Evolutionary conservation across 371 early-diverging fungal species (phyloP), one percentile per base, ranked within the genome.

Genomic region (Mortierella sp.): DNA sequence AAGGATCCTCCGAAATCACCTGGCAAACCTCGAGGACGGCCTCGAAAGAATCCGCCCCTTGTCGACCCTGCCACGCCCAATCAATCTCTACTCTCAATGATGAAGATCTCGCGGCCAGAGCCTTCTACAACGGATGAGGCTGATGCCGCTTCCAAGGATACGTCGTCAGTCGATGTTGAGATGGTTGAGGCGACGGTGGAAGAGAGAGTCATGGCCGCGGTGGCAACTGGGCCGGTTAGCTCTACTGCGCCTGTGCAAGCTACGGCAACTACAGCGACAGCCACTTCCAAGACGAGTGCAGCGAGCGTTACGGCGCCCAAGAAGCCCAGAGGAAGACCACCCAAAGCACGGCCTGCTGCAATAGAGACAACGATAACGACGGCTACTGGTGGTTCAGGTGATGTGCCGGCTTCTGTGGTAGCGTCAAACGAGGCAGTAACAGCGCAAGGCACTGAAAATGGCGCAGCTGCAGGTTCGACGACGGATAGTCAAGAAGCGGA

Each of bases 21-120:
- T 4, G 2, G 18, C 32, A 76, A 71, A 35, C 72, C 75, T 18
- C 75, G 56, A 48, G 75, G 82, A 8, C 38, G 78, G 7, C 63
- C 71, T 49, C 27, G 63, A 44, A 74, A 58, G 44, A 48, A 68
- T 21, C 41, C 55, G 32, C 41, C n/a, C 10, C 35, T 38, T 29
- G 51, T 11, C 11, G 74, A 49, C n/a, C 58, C 75, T 14, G 46
- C 27, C 24, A 18, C 75, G 6, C 27, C 60, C 29, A 46, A 24
- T 24, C 58, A 56, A 46, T 49, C 41, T 21, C n/a, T 44, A 29
- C 46, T 75, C 6, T 56, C 75, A 18, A 41, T 63, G 44, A 65
- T 60, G 21, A 46, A 0, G 11, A n/a, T 46, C 29, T 21, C n/a
- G 48, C 48, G 18, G 18, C 29, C 46, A n/a, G 58, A 41, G 48